These are phyloP conservation scores for Peniophora sp. DNA, from an alignment of 1,284 basidiomycete genomes.

Conservation along the genomic window DNA sequence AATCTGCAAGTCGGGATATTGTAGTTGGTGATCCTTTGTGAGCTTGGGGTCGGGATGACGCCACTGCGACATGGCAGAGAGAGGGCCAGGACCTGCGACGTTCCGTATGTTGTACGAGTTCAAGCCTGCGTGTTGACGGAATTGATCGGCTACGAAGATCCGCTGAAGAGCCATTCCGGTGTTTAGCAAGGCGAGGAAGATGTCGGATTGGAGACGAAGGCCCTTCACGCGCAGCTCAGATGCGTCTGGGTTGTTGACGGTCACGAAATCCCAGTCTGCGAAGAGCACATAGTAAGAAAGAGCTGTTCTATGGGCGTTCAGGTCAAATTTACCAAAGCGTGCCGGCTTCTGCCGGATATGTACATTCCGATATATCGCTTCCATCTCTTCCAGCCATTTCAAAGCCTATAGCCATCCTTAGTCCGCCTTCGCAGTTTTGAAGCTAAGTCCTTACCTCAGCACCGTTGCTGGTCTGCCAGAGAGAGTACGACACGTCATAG, in stretches of 20 bases:
- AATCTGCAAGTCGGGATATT: conserved; percentile 17
- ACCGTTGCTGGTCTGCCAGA: too few relatives aligned
- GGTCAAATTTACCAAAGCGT: background rate
- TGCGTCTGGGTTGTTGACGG: background rate
- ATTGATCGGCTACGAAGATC: conserved; percentile 5
- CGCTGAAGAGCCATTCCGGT: conserved; percentile 14
- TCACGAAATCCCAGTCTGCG: background rate
- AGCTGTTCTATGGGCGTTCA: too few relatives aligned
- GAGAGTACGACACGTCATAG: too few relatives aligned
- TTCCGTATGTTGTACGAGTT: too few relatives aligned
- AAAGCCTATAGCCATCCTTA: background rate
- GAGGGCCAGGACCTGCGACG: background rate
- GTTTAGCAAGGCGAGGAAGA: conserved; percentile 16
- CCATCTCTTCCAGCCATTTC: background rate
- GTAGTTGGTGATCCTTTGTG: conserved; percentile 11
- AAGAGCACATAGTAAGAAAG: background rate
- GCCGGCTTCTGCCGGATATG: conserved; percentile 2
- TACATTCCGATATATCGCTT: background rate
- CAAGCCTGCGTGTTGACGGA: background rate
- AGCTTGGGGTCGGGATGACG: conserved; percentile 19
- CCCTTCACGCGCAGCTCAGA: conserved; percentile 7
- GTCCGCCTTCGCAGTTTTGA: too few relatives aligned
- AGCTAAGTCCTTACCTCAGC: too few relatives aligned
- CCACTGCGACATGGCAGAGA: background rate
- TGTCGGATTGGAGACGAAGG: conserved; percentile 8